Evolutionary conservation across 83 land plant genomes (phyloP).

Genomic region (Picea abies): DNA sequence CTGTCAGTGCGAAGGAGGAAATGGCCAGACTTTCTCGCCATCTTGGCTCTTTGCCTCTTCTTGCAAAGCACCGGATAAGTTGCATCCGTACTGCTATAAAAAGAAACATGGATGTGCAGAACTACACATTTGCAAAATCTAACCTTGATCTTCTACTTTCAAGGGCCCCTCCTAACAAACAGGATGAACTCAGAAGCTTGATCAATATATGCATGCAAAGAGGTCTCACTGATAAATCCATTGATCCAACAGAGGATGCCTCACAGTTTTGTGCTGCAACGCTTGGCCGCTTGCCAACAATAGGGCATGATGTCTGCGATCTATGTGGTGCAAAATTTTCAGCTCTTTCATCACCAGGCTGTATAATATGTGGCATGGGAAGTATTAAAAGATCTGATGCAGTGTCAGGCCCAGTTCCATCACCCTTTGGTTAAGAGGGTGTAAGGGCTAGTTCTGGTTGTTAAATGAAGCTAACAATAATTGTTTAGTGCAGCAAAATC

Average conservation of each 20-base stretch:
- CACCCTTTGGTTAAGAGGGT: conserved; percentile 79
- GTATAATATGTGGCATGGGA: conserved; percentile 98
- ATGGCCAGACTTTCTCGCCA: conserved; percentile 98
- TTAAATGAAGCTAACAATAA: neutral
- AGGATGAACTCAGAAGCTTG: conserved; percentile 86
- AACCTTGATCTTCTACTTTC: conserved; percentile 93
- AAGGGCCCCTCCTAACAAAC: conserved; percentile 93
- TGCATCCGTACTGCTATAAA: conserved; percentile 98
- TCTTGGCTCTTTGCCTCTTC: conserved; percentile 90
- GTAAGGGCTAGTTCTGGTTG: neutral
- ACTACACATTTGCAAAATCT: conserved; percentile 83
- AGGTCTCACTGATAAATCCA: conserved; percentile 85
- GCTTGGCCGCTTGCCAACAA: conserved; percentile 87
- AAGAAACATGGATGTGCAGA: conserved; percentile 98
- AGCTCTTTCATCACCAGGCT: conserved; percentile 84
- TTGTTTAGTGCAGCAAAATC: neutral
- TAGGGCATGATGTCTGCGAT: conserved; percentile 96
- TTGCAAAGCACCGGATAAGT: conserved; percentile 87
- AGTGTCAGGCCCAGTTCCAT: conserved; percentile 58
- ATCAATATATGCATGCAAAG: conserved; percentile 84
- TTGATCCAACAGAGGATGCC: conserved; percentile 94
- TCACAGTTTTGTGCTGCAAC: conserved; percentile 97
- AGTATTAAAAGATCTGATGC: conserved; percentile 97
- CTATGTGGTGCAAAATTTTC: conserved; percentile 95
- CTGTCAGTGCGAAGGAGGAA: conserved; percentile 94